Evolutionary conservation across 306 rosid species (phyloP).

Genomic region (cucumber (Cucumis sativus)): Cucumber_9930_V3 NC_026655.2:4861001-4861500

Average conservation of each 20-base stretch:
- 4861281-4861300: neutral
- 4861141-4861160: neutral
- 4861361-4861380: neutral
- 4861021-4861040: neutral
- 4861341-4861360: neutral
- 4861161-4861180: conserved; percentile 25
- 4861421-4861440: conserved; percentile 50
- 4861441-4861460: conserved; percentile 74
- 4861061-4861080: neutral
- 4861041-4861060: neutral
- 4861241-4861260: conserved; percentile 22
- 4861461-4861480: conserved; percentile 87
- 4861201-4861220: conserved; percentile 39
- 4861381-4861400: neutral
- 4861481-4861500: conserved; percentile 78
- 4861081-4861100: neutral
- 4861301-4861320: no score
- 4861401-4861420: neutral
- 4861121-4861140: neutral
- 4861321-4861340: neutral
- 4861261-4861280: conserved; percentile 24
- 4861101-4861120: neutral
- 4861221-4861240: conserved; percentile 11
- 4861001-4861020: no score
- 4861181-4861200: conserved; percentile 26